Percentiles rank a stretch among this genome's conserved stretches.
Conservation (phyloP, 2,329 filamentous ascomycete species). For the Beauveria asiatica region DNA sequence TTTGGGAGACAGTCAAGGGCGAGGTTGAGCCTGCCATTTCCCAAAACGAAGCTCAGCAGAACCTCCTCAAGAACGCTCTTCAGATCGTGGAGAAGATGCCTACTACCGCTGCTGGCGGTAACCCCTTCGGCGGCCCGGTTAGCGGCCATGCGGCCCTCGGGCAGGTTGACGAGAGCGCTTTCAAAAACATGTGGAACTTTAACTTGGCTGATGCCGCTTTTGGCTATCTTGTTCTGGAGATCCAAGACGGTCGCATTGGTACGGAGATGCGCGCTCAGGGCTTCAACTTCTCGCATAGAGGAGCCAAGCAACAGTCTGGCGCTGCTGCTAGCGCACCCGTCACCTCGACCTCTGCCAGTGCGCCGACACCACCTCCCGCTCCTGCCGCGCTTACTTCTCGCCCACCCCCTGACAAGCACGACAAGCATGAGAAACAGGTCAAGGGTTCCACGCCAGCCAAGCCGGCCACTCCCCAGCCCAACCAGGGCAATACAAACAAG, state of each 20-base stretch:
- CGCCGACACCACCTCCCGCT: slow-evolving; percentile 22
- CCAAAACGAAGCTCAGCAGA: slow-evolving; percentile 90
- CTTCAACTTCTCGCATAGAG: slow-evolving; percentile 97
- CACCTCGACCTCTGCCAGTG: slow-evolving; percentile 26
- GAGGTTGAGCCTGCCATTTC: slow-evolving; percentile 93
- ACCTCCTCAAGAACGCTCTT: slow-evolving; percentile 80
- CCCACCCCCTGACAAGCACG: slow-evolving; percentile 24
- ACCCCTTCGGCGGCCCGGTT: slow-evolving; percentile 86
- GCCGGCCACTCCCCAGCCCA: slow-evolving; percentile 41
- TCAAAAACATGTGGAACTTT: slow-evolving; percentile 99
- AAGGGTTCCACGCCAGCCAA: slow-evolving; percentile 30
- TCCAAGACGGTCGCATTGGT: slow-evolving; percentile 90
- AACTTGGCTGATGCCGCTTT: slow-evolving; percentile 96
- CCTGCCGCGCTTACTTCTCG: slow-evolving; percentile 22
- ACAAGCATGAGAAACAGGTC: slow-evolving; percentile 19
- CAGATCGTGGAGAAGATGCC: slow-evolving; percentile 98
- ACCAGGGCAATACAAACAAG: slow-evolving; percentile 35
- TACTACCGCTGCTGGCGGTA: slow-evolving; percentile 84
- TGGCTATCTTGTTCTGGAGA: slow-evolving; percentile 88
- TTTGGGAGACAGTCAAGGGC: slow-evolving; percentile 96
- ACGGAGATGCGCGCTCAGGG: slow-evolving; percentile 98
- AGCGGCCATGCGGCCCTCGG: slow-evolving; percentile 65
- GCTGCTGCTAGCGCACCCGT: slow-evolving; percentile 26
- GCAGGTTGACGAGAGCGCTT: slow-evolving; percentile 94
- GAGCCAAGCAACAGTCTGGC: slow-evolving; percentile 61